phyloP scores from a whole-genome alignment of 1,284 basidiomycete species.

The Puccinia horiana region DNA sequence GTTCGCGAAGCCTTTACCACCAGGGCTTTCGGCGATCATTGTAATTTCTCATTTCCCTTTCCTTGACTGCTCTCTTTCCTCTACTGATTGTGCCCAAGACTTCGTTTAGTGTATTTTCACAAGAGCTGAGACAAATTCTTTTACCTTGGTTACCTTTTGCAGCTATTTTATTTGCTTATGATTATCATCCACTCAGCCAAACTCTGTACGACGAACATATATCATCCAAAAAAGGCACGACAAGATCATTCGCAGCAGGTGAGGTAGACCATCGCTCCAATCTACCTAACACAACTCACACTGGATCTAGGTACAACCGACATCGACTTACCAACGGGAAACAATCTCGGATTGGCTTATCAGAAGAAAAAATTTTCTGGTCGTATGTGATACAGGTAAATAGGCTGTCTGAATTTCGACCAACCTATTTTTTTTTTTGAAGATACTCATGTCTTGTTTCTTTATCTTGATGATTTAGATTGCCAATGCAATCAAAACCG shows the following conservation, averaged over 20 bases:
- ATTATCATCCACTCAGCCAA: conserved; percentile 81
- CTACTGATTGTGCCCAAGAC: background rate
- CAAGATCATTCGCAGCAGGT: conserved; percentile 48
- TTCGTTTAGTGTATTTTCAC: background rate
- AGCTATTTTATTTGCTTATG: conserved; percentile 91
- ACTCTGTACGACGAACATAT: conserved; percentile 75
- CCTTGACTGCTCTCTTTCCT: background rate
- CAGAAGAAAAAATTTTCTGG: conserved; percentile 87
- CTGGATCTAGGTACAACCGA: conserved; percentile 43
- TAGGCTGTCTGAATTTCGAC: background rate
- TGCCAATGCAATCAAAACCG: conserved; percentile 78
- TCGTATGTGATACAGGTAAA: conserved; percentile 78
- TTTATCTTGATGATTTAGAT: conserved; percentile 59
- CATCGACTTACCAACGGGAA: conserved; percentile 51
- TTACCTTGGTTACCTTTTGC: conserved; percentile 3
- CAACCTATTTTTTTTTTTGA: no score
- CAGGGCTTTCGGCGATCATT: conserved; percentile 85
- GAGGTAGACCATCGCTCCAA: conserved; percentile 49
- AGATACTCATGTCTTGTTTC: background rate
- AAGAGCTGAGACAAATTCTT: background rate
- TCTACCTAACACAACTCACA: conserved; percentile 15
- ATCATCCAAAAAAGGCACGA: conserved; percentile 59
- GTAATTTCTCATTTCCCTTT: conserved; percentile 63
- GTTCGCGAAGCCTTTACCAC: conserved; percentile 95
- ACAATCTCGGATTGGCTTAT: conserved; percentile 57